Conservation (phyloP, 305 asterid species). For the Solanum aculeatissimum region DNA sequence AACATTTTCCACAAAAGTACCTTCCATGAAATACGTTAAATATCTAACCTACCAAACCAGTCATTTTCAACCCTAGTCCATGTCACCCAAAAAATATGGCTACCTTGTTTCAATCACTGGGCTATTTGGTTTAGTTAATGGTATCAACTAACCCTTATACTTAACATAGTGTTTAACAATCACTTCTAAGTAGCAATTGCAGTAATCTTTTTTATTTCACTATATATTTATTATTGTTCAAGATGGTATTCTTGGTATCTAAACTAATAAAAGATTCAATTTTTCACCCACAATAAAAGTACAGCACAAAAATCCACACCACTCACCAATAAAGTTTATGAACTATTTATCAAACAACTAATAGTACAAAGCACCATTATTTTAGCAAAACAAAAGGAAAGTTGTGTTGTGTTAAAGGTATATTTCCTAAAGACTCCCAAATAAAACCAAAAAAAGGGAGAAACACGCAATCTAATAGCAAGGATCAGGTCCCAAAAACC, state of each 20-base stretch:
- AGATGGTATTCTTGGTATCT: background rate
- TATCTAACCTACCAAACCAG: background rate
- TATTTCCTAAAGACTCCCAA: background rate
- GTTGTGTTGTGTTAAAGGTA: background rate
- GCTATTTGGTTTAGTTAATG: background rate
- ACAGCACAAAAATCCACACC: background rate
- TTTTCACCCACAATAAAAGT: background rate
- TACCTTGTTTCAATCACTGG: background rate
- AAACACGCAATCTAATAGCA: background rate
- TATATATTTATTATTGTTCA: background rate
- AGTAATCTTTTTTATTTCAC: background rate
- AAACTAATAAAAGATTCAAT: background rate
- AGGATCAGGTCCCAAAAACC: background rate
- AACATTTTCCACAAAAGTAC: background rate
- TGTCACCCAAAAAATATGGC: background rate
- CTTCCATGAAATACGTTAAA: background rate
- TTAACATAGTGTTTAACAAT: background rate
- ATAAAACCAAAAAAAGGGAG: background rate
- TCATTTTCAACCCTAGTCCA: background rate
- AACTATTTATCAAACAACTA: background rate
- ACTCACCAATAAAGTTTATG: background rate
- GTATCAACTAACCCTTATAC: background rate
- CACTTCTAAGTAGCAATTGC: background rate
- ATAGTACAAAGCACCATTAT: background rate
- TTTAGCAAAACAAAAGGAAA: background rate